A percentile compares a stretch with the other conserved stretches of the same genome.
Evolutionary conservation across 441 rosid genomes (phyloP).

Genomic region (Populus hybrid): DNA sequence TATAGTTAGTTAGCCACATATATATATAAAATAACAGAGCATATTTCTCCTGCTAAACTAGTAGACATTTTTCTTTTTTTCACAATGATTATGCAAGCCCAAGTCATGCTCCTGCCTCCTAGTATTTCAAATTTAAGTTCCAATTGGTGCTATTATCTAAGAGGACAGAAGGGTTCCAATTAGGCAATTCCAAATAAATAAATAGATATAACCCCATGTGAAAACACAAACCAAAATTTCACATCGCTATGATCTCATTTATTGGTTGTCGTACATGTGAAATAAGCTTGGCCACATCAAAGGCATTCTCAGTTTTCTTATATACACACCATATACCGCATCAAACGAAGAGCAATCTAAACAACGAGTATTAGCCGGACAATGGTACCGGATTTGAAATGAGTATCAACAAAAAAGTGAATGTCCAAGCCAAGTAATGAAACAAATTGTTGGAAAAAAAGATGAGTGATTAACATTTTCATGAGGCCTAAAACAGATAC

Average conservation of each 20-base stretch:
- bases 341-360: not conserved
- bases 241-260: not conserved
- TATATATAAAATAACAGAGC: too few relatives aligned
- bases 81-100: too few relatives aligned
- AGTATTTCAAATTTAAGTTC: too few relatives aligned
- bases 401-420: not conserved
- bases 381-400: not conserved
- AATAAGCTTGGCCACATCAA: not conserved
- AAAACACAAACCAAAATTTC: not conserved
- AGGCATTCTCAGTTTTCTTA: not conserved
- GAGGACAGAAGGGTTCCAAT: too few relatives aligned
- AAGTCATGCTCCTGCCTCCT: too few relatives aligned
- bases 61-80: too few relatives aligned
- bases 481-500: conserved; percentile 7
- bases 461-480: not conserved
- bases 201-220: not conserved
- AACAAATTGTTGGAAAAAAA: not conserved
- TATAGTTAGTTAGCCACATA: too few relatives aligned
- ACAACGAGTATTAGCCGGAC: not conserved
- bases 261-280: not conserved
- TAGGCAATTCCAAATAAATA: too few relatives aligned
- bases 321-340: not conserved
- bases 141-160: too few relatives aligned
- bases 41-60: too few relatives aligned
- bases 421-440: not conserved